Base-by-base conservation (phyloP, 352 stramenopile species). In the Phytophthora hybrid region DNA sequence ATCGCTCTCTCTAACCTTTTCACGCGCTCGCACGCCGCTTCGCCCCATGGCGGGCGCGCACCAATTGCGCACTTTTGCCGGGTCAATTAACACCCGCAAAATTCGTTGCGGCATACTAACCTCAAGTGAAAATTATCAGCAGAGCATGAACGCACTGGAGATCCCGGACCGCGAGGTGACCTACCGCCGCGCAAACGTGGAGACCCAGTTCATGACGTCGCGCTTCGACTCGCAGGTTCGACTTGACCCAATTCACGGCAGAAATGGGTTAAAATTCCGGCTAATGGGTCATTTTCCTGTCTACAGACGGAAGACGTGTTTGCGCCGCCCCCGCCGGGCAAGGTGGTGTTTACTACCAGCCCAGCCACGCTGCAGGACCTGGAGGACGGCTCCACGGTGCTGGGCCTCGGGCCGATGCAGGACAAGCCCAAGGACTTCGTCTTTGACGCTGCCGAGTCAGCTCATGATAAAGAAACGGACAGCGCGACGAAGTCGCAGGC, bases 181-280 rank as follows among this genome's bases (percentile, higher is more conserved):
- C 9, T 94, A 93, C 70, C 87, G 87, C 31, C 87, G 87, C 59
- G 84, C 81, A 18, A 67, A 82, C 46, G 70, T 84, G 14, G 81
- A 78, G 47, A 82, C 83, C 4, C 76, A 82, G 66, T 91, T 91
- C 61, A 79, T 88, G 63, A 82, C 77, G 11, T 84, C 80, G n/a
- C 71, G 69, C 60, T 91, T 93, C 41, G 82, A 90, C 29, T 78
- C 83, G 13, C 65, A 93, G 79, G 87, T 93, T 66, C 21, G 71
- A 13, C 34, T 41, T 13, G 34, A 41, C 34, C 34, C 34, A 41
- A 41, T 41, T 41, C 34, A 8, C 34, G 34, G 34, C 34, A 41
- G 9, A 41, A 41, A 5, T 41, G 34, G 34, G 34, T 41, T 16
- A 41, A 41, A 41, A 16, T 13, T 41, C 34, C 34, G 23, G 19